Evolutionary conservation across 2,329 filamentous ascomycete species (phyloP).

Genomic region (Neofusicoccum kwambonambiense): DNA sequence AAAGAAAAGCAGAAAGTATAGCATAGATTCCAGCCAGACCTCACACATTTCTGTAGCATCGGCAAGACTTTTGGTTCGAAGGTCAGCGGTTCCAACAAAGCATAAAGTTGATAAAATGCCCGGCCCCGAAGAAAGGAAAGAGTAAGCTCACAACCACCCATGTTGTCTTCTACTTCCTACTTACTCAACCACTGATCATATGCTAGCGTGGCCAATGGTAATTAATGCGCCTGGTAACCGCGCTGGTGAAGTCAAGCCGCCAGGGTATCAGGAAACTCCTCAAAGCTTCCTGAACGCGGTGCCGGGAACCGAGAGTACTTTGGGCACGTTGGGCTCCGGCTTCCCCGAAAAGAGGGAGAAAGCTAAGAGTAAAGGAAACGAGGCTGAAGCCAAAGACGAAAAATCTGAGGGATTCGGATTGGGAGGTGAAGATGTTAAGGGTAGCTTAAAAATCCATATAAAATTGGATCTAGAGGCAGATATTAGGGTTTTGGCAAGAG

Average conservation of each 20-base stretch:
- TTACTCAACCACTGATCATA: neutral
- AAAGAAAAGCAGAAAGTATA: too few species aligned
- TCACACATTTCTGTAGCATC: too few species aligned
- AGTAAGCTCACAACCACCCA: neutral
- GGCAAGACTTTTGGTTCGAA: too few species aligned
- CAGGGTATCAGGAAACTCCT: neutral
- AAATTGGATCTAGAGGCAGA: constrained; percentile 10
- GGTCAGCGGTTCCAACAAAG: neutral
- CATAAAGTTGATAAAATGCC: neutral
- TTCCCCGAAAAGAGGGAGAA: neutral
- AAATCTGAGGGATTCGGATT: neutral
- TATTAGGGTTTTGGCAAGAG: neutral
- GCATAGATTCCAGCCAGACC: too few species aligned
- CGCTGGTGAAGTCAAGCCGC: neutral
- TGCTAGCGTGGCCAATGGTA: neutral
- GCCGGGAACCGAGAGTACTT: too few species aligned
- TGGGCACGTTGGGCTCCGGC: neutral
- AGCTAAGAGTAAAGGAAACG: neutral
- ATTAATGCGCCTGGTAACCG: neutral
- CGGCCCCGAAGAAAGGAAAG: neutral
- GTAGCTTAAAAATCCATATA: constrained; percentile 12
- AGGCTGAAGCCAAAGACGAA: neutral
- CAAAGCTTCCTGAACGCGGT: too few species aligned
- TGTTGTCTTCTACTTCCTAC: too few species aligned
- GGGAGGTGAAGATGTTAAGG: constrained; percentile 2